Percentiles rank a stretch among this genome's conserved stretches.
Conservation (phyloP, 2,329 filamentous ascomycete species). For the Neoscytalidium dimidiatum region DNA sequence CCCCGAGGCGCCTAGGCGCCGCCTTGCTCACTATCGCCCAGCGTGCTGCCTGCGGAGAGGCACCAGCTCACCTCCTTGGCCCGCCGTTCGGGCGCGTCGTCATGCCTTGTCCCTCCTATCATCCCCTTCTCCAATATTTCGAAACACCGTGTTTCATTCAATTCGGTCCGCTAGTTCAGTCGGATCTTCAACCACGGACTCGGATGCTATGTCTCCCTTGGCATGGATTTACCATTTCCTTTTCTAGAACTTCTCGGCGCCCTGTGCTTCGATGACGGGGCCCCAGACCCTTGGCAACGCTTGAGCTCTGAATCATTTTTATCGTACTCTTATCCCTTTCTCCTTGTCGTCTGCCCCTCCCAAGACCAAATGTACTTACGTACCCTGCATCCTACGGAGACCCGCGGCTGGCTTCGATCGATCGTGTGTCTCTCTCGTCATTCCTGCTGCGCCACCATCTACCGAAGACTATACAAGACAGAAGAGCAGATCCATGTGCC, state of each 20-base stretch:
- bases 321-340: not conserved
- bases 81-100: not conserved
- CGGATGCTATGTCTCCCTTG: not conserved
- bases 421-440: not conserved
- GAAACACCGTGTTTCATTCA: conserved; percentile 11
- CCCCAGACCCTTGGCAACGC: conserved; percentile 11
- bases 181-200: conserved; percentile 1
- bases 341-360: too few relatives aligned
- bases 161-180: conserved; percentile 2
- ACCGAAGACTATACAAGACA: too few relatives aligned
- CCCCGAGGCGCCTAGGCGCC: not conserved
- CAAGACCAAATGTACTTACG: too few relatives aligned
- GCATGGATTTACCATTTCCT: not conserved
- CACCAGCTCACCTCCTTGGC: not conserved
- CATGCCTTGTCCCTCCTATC: not conserved
- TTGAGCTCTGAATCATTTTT: not conserved
- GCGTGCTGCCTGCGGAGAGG: not conserved
- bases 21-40: not conserved
- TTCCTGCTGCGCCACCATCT: too few relatives aligned
- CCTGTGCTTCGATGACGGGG: conserved; percentile 4
- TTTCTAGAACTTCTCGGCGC: not conserved
- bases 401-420: not conserved
- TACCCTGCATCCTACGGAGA: too few relatives aligned
- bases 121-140: not conserved
- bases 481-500: too few relatives aligned